phyloP scores from a whole-genome alignment of 1,284 basidiomycete genomes.

The Melampsora abietis-canadensis region DNA sequence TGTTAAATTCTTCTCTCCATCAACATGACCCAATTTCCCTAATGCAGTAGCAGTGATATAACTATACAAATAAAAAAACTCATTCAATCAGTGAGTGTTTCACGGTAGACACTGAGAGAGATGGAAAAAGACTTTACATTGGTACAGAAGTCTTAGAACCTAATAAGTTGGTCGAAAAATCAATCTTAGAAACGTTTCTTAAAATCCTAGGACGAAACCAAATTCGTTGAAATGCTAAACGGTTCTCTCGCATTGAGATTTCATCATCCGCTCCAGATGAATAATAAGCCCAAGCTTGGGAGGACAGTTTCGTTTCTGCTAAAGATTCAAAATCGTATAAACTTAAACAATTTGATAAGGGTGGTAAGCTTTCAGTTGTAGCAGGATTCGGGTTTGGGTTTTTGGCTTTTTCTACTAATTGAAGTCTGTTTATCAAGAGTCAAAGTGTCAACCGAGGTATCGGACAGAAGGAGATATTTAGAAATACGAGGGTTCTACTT shows the following conservation, averaged over 20 bases:
- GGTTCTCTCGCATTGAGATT: slow-evolving; percentile 69
- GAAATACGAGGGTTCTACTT: slow-evolving; percentile 45
- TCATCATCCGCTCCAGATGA: slow-evolving; percentile 78
- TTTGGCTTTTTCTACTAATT: too few species aligned
- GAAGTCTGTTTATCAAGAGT: too few species aligned
- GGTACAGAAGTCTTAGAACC: slow-evolving; percentile 55
- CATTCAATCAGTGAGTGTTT: slow-evolving; percentile 49
- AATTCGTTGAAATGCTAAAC: slow-evolving; percentile 77
- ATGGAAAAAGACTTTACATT: slow-evolving; percentile 3
- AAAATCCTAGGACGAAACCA: slow-evolving; percentile 91
- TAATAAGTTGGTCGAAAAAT: slow-evolving; percentile 76
- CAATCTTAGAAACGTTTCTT: slow-evolving; percentile 74
- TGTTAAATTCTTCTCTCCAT: slow-evolving; percentile 64
- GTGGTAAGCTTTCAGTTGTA: slow-evolving; percentile 19
- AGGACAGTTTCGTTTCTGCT: slow-evolving; percentile 68
- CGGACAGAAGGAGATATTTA: not conserved
- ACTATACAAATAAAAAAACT: slow-evolving; percentile 66
- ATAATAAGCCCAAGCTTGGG: slow-evolving; percentile 86
- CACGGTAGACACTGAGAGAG: too few species aligned
- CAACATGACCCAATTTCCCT: slow-evolving; percentile 70
- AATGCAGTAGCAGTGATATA: slow-evolving; percentile 77
- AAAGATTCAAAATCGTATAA: slow-evolving; percentile 88
- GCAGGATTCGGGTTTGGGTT: not conserved
- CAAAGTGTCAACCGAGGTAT: not conserved
- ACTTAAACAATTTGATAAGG: slow-evolving; percentile 43